Evolutionary conservation across 192 early-diverging fungal species (phyloP).

Genomic region (Linnemannia zychae): DNA sequence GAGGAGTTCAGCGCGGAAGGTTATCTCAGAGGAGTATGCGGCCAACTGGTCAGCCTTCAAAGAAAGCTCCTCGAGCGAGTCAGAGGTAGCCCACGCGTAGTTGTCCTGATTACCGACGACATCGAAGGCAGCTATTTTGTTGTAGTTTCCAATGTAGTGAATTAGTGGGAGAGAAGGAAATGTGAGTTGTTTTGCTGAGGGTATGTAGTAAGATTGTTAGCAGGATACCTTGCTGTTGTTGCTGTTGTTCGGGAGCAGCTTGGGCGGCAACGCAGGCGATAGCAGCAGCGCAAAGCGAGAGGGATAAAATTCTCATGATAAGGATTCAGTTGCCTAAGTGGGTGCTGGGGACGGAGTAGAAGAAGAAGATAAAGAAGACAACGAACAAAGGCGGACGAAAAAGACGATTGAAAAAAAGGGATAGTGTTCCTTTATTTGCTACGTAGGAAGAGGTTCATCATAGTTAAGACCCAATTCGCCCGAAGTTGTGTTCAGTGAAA

Average conservation of each 20-base stretch:
- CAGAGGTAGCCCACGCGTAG: neutral
- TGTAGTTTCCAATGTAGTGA: neutral
- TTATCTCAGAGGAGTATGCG: neutral
- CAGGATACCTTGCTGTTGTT: neutral
- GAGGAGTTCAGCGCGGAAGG: neutral
- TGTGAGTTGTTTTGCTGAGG: too few relatives aligned
- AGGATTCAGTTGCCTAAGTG: neutral
- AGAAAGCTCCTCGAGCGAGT: constrained; percentile 13
- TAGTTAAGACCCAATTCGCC: too few relatives aligned
- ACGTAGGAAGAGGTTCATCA: neutral
- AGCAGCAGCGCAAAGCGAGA: constrained; percentile 1
- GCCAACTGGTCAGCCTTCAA: neutral
- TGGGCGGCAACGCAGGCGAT: constrained; percentile 11
- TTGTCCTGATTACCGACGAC: neutral
- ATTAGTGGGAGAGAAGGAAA: too few relatives aligned
- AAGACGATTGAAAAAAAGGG: neutral
- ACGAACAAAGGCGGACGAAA: neutral
- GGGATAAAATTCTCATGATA: constrained; percentile 21
- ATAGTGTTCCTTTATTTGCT: neutral
- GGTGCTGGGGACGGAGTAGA: neutral
- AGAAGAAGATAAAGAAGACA: neutral
- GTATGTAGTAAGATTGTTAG: neutral
- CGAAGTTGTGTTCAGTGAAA: neutral
- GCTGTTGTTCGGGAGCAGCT: neutral
- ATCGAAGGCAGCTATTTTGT: neutral